Evolutionary conservation across 495 filamentous ascomycete genomes (phyloP).

Genomic region (Xylaria longipes): DNA sequence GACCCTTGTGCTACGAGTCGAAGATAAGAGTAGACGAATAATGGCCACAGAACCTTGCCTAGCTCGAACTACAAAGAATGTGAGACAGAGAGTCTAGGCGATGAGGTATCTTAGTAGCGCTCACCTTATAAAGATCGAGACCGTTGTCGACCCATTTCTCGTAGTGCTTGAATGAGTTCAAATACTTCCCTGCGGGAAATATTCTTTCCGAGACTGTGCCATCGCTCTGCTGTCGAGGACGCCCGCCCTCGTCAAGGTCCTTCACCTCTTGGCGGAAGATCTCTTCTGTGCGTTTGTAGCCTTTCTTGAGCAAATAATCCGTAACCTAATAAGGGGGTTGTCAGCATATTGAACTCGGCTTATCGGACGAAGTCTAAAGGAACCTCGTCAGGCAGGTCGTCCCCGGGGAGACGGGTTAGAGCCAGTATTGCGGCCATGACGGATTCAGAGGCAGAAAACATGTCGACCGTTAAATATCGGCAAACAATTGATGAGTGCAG

Average conservation of each 20-base stretch:
- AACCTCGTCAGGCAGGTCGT: background rate
- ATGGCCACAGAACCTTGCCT: conserved; percentile 82
- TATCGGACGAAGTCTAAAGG: background rate
- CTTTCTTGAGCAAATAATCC: conserved; percentile 95
- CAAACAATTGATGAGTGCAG: background rate
- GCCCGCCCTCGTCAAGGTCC: conserved; percentile 39
- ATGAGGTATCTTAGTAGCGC: conserved; percentile 18
- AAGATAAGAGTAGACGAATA: conserved; percentile 92
- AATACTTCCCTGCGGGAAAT: conserved; percentile 63
- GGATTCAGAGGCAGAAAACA: background rate
- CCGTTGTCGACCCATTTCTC: conserved; percentile 85
- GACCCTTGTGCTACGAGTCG: conserved; percentile 79
- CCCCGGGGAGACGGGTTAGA: background rate
- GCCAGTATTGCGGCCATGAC: background rate
- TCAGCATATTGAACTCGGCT: background rate
- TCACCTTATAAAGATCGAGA: conserved; percentile 90
- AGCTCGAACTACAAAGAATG: conserved; percentile 73
- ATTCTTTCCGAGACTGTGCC: conserved; percentile 28
- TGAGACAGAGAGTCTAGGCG: conserved; percentile 10
- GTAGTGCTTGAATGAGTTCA: conserved; percentile 73
- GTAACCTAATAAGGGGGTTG: conserved; percentile 69
- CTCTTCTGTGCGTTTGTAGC: conserved; percentile 90
- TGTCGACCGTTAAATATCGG: background rate
- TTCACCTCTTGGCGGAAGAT: conserved; percentile 92
- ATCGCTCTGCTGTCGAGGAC: conserved; percentile 34